A percentile compares a stretch with the other conserved stretches of the same genome.
These are phyloP conservation scores for Laetiporus sulphureus DNA, from an alignment of 1,284 basidiomycete species.

Conservation along the genomic window DNA sequence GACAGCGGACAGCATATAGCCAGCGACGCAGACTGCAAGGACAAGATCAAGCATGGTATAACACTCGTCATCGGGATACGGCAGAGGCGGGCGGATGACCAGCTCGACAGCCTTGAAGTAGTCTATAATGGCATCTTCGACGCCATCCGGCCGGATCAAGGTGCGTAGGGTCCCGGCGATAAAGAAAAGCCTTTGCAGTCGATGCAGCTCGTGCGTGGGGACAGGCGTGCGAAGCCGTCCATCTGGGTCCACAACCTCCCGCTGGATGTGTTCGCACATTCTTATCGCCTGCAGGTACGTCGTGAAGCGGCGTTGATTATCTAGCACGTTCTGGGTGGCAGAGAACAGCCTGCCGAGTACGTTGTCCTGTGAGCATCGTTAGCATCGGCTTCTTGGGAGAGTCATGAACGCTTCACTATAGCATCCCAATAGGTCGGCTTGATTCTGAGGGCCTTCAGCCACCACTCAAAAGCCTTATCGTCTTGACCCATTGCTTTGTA, in stretches of 20 bases:
- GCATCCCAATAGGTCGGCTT: slow-evolving; percentile 24
- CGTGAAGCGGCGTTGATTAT: slow-evolving; percentile 7
- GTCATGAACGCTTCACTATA: no score
- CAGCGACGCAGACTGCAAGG: slow-evolving; percentile 17
- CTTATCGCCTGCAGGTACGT: slow-evolving; percentile 19
- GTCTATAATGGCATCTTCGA: slow-evolving; percentile 13
- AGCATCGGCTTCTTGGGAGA: no score
- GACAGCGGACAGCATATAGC: slow-evolving; percentile 13
- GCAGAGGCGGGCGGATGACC: slow-evolving; percentile 14
- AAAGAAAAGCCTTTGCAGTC: slow-evolving; percentile 21
- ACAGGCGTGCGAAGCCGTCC: slow-evolving; percentile 13
- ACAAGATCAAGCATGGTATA: slow-evolving; percentile 22
- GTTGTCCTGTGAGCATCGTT: slow-evolving; percentile 22
- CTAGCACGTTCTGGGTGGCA: slow-evolving; percentile 12
- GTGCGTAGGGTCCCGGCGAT: slow-evolving; percentile 19
- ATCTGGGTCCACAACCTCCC: slow-evolving; percentile 11
- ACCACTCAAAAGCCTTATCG: slow-evolving; percentile 22
- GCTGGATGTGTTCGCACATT: slow-evolving; percentile 18
- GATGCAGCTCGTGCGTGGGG: slow-evolving; percentile 14
- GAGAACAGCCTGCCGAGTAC: slow-evolving; percentile 19
- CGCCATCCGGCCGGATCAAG: slow-evolving; percentile 10
- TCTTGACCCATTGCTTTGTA: slow-evolving; percentile 29
- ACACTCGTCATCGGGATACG: slow-evolving; percentile 9
- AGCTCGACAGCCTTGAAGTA: slow-evolving; percentile 20
- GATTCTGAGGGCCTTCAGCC: slow-evolving; percentile 23